Evolutionary conservation across 345 rosid species (phyloP).

Genomic region (Brassica nigra): DNA sequence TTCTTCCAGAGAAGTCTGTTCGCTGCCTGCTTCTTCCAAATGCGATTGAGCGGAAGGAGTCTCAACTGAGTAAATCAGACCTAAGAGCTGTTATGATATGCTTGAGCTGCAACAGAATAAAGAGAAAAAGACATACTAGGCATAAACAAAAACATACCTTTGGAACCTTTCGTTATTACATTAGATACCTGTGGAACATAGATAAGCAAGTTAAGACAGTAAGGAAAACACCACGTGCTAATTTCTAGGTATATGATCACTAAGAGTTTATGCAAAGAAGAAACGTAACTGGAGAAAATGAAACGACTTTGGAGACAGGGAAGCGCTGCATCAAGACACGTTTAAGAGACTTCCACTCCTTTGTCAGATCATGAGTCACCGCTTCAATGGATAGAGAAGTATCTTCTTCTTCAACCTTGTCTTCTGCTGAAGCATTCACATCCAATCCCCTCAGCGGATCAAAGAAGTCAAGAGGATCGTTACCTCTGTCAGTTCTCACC

Average conservation of each 20-base stretch:
- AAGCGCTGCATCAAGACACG: constrained; percentile 84
- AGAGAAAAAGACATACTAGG: not conserved
- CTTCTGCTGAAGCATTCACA: constrained; percentile 36
- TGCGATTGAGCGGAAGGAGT: constrained; percentile 49
- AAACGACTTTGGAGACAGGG: constrained; percentile 72
- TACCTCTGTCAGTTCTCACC: constrained; percentile 40
- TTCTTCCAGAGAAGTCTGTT: constrained; percentile 54
- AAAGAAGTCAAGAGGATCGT: constrained; percentile 48
- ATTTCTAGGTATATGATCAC: constrained; percentile 13
- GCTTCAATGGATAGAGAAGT: constrained; percentile 36
- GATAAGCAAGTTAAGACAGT: constrained; percentile 5
- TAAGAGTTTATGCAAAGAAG: not conserved
- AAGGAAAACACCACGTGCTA: constrained; percentile 9
- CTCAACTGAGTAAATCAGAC: constrained; percentile 45
- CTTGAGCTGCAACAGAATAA: not conserved
- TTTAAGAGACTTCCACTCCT: constrained; percentile 80
- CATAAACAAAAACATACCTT: constrained; percentile 47
- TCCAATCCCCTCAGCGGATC: constrained; percentile 69
- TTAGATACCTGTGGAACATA: constrained; percentile 58
- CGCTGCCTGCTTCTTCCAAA: constrained; percentile 61
- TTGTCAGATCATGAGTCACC: constrained; percentile 42
- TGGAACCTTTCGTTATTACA: constrained; percentile 60
- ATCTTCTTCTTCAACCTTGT: constrained; percentile 31
- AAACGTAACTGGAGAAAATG: constrained; percentile 66
- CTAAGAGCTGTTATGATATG: constrained; percentile 5